Base-by-base conservation (phyloP, 805 yeast species). In the Schwanniomyces vanrijiae region DNA sequence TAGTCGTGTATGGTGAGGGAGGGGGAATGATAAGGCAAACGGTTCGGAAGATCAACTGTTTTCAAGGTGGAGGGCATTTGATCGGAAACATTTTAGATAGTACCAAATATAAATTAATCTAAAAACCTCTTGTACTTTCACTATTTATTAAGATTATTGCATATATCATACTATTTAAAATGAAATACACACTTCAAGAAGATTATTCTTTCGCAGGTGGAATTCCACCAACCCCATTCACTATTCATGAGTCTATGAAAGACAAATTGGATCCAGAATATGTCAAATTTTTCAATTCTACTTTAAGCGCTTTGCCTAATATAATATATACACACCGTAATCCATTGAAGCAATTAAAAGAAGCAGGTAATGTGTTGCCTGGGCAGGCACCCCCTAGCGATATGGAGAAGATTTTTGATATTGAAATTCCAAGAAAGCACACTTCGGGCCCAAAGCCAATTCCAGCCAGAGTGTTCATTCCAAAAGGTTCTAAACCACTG, bases 361-460 rank as follows among this genome's bases (percentile, higher is more conserved):
- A 56, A 1, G 66, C 65, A 10, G 75, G 74, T 5, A 69, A 69
- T 51, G 71, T 69, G n/a, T 63, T 69, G 49, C 75, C 76, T 1
- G 77, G 77, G n/a, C 76, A 68, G 48, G 50, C 65, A 21, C 64
- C 71, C 5, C 50, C 61, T 40, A 52, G 51, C 21, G 55, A 55
- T 24, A 48, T 70, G 61, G 59, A 54, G 4, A 50, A 59, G 37
- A 62, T 52, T 21, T 56, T 50, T 41, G 75, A 71, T 47, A 55
- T 64, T 29, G 48, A 55, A 19, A 63, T 71, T 38, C 66, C 71
- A 3, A 55, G 76, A 49, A 59, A 58, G 37, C 57, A 63, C 47
- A 58, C 68, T 16, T 42, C 48, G 4, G 61, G 55, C 49, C 47
- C 55, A 48, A 37, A 34, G 4, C 9, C 61, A 45, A 47, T 62